phyloP scores from a whole-genome alignment of 1,284 basidiomycete genomes.

The Heterobasidion irregulare region DNA sequence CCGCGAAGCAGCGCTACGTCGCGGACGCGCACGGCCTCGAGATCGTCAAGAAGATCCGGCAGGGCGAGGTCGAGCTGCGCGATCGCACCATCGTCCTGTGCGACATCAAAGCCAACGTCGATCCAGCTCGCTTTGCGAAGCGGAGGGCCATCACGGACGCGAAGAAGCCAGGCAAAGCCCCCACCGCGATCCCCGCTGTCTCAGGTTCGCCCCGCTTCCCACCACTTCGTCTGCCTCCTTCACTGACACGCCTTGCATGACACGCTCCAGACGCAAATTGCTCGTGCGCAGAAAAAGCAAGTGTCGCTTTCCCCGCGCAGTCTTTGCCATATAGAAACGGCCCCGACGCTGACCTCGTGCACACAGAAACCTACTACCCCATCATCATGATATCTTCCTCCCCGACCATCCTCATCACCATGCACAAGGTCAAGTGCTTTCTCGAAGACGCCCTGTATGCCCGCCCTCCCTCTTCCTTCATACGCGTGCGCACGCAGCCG shows the following conservation, averaged over 20 bases:
- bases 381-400: constrained; percentile 97
- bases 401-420: constrained; percentile 90
- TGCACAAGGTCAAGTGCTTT: constrained; percentile 96
- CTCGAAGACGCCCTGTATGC: constrained; percentile 82
- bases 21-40: too few species aligned
- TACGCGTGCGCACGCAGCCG: constrained; percentile 56
- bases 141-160: constrained; percentile 60
- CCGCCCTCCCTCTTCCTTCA: constrained; percentile 13
- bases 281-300: constrained; percentile 54
- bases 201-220: constrained; percentile 12
- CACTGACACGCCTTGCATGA: not conserved
- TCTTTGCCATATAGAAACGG: too few species aligned
- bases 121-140: too few species aligned
- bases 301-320: constrained; percentile 14
- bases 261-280: constrained; percentile 38
- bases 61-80: too few species aligned
- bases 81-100: too few species aligned
- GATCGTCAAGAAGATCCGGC: too few species aligned
- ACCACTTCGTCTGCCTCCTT: not conserved
- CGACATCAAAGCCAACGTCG: too few species aligned
- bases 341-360: not conserved
- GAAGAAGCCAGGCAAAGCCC: constrained; percentile 37
- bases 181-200: constrained; percentile 16
- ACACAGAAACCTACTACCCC: constrained; percentile 62
- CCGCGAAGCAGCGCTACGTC: too few species aligned